Evolutionary conservation across 352 stramenopile species (phyloP).

Genomic region (Phytopythium cucurbitacearum): DNA sequence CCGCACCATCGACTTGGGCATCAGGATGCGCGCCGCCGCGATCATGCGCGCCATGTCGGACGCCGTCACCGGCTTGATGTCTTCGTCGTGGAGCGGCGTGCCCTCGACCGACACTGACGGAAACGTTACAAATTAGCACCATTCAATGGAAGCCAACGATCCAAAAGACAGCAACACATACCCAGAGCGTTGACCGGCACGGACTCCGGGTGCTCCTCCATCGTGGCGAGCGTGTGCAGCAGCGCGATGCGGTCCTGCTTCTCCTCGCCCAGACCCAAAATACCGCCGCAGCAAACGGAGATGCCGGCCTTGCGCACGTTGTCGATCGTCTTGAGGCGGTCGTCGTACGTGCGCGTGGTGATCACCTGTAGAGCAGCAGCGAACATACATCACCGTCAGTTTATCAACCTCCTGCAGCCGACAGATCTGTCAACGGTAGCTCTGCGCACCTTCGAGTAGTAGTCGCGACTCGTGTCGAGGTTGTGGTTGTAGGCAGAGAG

Average conservation of each 20-base stretch:
- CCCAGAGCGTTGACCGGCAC: conserved; percentile 95
- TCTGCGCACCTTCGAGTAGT: conserved; percentile 88
- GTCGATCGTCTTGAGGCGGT: conserved; percentile 94
- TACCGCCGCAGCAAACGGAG: conserved; percentile 96
- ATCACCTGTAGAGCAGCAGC: conserved; percentile 57
- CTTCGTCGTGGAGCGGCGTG: conserved; percentile 91
- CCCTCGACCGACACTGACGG: conserved; percentile 87
- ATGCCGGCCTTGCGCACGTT: conserved; percentile 97
- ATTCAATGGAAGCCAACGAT: background rate
- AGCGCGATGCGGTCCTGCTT: conserved; percentile 93
- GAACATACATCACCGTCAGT: no score
- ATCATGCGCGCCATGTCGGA: conserved; percentile 99
- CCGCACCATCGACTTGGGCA: conserved; percentile 97
- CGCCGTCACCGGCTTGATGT: conserved; percentile 86
- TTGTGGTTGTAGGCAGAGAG: conserved; percentile 99
- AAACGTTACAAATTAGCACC: no score
- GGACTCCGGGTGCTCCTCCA: conserved; percentile 95
- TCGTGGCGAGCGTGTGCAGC: conserved; percentile 94
- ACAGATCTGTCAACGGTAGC: background rate
- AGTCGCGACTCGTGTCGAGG: conserved; percentile 96
- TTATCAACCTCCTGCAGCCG: background rate
- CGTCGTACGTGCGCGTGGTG: conserved; percentile 95
- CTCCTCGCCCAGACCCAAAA: conserved; percentile 95
- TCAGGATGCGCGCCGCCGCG: conserved; percentile 95
- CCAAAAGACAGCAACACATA: background rate